Conservation (phyloP, 768 basidiomycete genomes). For the Pseudohyphozyma bogoriensis region DNA sequence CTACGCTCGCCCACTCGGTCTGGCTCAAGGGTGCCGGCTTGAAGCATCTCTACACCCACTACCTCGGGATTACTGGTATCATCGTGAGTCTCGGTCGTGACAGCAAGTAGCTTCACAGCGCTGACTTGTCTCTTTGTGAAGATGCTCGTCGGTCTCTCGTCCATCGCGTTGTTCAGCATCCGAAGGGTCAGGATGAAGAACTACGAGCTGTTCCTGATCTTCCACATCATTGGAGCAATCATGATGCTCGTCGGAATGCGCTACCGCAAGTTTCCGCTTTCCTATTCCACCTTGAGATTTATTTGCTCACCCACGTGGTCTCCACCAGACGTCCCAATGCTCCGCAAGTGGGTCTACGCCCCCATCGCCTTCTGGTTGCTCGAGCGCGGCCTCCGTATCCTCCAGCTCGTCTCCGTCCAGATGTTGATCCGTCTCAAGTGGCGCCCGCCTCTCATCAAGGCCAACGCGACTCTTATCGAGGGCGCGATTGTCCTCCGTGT, state of each 20-base stretch:
- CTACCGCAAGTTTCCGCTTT: background rate
- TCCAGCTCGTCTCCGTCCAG: background rate
- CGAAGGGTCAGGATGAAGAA: background rate
- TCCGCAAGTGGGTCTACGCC: background rate
- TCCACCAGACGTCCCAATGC: constrained; percentile 5
- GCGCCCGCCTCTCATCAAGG: background rate
- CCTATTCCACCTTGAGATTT: no score
- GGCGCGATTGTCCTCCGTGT: constrained; percentile 2
- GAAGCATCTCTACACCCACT: constrained; percentile 3
- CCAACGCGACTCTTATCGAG: background rate
- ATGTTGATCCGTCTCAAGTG: background rate
- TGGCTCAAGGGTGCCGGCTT: constrained; percentile 14
- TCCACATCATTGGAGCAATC: constrained; percentile 20
- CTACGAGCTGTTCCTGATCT: constrained; percentile 18
- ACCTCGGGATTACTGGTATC: constrained; percentile 16
- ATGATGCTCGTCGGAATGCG: constrained; percentile 13
- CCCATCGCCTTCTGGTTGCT: background rate
- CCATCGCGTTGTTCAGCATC: constrained; percentile 7
- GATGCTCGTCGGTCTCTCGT: background rate
- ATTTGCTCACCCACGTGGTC: no score
- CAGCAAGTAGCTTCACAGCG: background rate
- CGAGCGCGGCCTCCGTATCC: background rate
- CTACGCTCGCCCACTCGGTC: background rate
- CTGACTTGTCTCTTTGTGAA: no score
- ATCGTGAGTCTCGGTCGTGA: background rate